A percentile compares a stretch with the other conserved stretches of the same genome.
Evolutionary conservation across 176 grass and related monocot species (phyloP).

Genomic region (Melocanna baccifera): DNA sequence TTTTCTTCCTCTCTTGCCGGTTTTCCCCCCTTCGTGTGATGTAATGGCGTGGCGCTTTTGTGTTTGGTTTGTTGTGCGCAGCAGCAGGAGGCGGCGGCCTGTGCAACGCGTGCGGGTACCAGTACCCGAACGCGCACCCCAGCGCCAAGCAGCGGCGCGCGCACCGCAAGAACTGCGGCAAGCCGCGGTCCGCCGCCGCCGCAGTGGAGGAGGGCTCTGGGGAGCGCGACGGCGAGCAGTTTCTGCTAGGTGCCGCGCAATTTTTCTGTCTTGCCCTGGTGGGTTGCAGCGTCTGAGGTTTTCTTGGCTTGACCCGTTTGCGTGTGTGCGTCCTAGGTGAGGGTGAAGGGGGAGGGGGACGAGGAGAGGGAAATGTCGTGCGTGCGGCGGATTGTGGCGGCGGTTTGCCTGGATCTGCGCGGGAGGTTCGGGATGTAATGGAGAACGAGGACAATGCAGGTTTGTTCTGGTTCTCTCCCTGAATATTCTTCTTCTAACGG

Average conservation of each 20-base stretch:
- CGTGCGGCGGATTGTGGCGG: slow-evolving; percentile 16
- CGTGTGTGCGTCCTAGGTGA: slow-evolving; percentile 4
- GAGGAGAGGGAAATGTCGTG: background rate
- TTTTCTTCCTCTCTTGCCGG: background rate
- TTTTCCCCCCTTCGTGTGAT: background rate
- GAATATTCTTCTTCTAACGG: background rate
- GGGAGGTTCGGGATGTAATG: background rate
- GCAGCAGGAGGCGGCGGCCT: slow-evolving; percentile 1
- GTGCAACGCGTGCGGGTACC: slow-evolving; percentile 62
- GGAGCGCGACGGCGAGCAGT: background rate
- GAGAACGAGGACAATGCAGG: slow-evolving; percentile 27
- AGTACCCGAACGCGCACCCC: slow-evolving; percentile 51
- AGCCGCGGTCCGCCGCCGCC: background rate
- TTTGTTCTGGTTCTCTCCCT: background rate
- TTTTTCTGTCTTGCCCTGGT: background rate
- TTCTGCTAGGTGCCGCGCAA: slow-evolving; percentile 22
- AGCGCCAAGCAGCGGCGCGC: slow-evolving; percentile 61
- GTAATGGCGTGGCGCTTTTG: slow-evolving; percentile 1
- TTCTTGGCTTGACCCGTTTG: slow-evolving; percentile 8
- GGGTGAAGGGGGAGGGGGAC: background rate
- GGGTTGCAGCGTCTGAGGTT: background rate
- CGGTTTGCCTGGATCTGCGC: slow-evolving; percentile 37
- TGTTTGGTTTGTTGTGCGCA: background rate
- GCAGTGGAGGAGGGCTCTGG: background rate
- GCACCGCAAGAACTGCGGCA: slow-evolving; percentile 63